A percentile compares a stretch with the other conserved stretches of the same genome.
These are phyloP conservation scores for Echria macrotheca DNA, from an alignment of 495 filamentous ascomycete species.

Conservation along the genomic window DNA sequence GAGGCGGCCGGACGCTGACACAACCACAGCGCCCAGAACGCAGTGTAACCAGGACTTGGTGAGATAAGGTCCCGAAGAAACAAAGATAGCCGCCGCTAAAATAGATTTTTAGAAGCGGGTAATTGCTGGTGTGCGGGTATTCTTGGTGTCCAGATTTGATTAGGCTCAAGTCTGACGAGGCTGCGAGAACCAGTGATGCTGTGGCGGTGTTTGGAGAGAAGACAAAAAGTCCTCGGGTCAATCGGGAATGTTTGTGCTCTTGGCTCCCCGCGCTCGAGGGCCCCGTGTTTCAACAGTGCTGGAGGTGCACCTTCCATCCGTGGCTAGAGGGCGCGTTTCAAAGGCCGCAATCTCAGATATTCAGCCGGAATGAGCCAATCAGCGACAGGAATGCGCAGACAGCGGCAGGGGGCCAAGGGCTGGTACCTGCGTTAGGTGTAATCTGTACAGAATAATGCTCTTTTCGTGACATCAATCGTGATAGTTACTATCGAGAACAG, in stretches of 20 bases:
- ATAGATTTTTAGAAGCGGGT: too few species aligned
- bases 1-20: neutral
- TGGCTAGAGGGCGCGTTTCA: conserved; percentile 5
- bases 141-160: too few species aligned
- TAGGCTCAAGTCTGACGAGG: too few species aligned
- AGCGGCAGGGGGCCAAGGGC: neutral
- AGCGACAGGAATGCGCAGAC: neutral
- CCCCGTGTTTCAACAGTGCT: conserved; percentile 7
- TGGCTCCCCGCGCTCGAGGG: too few species aligned
- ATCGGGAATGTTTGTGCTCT: too few species aligned
- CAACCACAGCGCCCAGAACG: neutral
- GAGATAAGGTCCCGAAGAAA: too few species aligned
- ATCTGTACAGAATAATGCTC: neutral
- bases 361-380: neutral
- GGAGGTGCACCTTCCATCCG: neutral
- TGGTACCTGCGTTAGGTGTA: conserved; percentile 1
- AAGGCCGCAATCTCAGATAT: neutral
- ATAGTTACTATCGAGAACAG: neutral
- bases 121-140: neutral
- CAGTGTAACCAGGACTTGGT: neutral
- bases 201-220: too few species aligned
- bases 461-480: neutral
- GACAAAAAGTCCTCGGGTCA: too few species aligned
- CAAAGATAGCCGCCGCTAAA: neutral
- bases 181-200: too few species aligned